Base-by-base conservation (phyloP, 2,329 filamentous ascomycete genomes). In the Ophiocordyceps camponoti-floridani region DNA sequence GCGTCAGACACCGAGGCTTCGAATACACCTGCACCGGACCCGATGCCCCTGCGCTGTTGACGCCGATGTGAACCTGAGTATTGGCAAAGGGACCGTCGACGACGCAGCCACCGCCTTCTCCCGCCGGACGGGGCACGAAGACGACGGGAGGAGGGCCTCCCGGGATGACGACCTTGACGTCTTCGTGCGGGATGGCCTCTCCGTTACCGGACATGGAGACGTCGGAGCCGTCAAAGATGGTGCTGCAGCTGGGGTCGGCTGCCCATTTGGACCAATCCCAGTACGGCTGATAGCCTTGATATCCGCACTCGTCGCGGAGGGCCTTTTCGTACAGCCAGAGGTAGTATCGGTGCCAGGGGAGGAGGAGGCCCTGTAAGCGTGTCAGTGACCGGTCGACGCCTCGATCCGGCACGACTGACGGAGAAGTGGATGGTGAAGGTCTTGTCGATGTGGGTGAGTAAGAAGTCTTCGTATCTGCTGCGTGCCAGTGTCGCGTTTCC, bases 91-190 rank as follows among this genome's bases (percentile, higher is more conserved):
- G 68, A 0, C 69, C 68, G 2, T 56, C 62, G 9, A 52, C 57
- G 1, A 75, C 59, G 51, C 64, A 74, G 7, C 72, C 71, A 41
- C 72, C 72, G n/a, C 72, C 72, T 0, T 58, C 56, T 19, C 68
- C 71, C 0, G 46, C 45, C 1, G 50, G 48, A 0, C 49, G 47
- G 10, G 52, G 44, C 18, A 48, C 44, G 2, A 53, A 50, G 53
- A 51, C 3, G 52, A 47, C 3, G 54, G 53, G 33, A 1, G 72
- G 71, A 16, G 72, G 71, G 0, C 59, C 57, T 16, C 69, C 71
- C 0, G 46, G 45, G 1, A 49, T 48, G n/a, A 30, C 26, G n/a
- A 28, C 41, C 23, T 49, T 43, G 4, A 53, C 49, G 53, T 51
- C 6, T 0, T 56, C 48, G 41, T 60, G 56, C 8, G 56, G 53